phyloP scores from a whole-genome alignment of 2,329 filamentous ascomycete species.

The Plenodomus lindquistii region DNA sequence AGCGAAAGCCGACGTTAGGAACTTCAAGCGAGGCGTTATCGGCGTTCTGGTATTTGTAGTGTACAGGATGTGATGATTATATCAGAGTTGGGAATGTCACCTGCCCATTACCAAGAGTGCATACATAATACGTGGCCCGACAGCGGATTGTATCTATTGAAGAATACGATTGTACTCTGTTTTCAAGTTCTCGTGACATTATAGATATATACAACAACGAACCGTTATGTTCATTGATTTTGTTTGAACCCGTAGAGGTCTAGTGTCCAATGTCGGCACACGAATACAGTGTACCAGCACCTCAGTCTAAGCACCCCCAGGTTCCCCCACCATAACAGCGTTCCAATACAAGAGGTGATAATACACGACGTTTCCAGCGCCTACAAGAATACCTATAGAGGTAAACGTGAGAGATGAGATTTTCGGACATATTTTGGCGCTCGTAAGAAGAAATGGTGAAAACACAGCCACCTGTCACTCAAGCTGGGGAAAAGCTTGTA shows the following conservation, averaged over 20 bases:
- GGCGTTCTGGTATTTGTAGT: background rate
- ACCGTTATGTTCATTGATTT: conserved; percentile 12
- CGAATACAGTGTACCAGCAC: conserved; percentile 26
- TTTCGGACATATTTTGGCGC: conserved; percentile 25
- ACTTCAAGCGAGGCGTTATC: background rate
- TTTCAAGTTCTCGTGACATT: conserved; percentile 13
- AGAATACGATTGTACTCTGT: background rate
- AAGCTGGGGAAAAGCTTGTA: background rate
- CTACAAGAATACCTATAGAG: conserved; percentile 22
- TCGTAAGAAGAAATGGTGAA: conserved; percentile 3
- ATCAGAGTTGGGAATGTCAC: too few species aligned
- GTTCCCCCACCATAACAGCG: conserved; percentile 18
- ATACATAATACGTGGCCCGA: background rate
- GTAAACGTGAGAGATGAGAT: conserved; percentile 33
- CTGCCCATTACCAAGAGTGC: too few species aligned
- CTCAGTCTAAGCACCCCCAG: conserved; percentile 17
- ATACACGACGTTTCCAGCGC: conserved; percentile 38
- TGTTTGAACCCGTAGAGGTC: conserved; percentile 2
- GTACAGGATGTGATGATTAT: too few species aligned
- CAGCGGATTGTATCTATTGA: background rate
- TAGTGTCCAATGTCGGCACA: conserved; percentile 14
- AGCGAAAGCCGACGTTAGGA: background rate
- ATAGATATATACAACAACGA: conserved; percentile 23
- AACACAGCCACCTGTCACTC: background rate
- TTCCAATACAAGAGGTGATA: conserved; percentile 31